Base-by-base conservation (phyloP, 129 eudicot species). In the Ambrosia trifida region DNA sequence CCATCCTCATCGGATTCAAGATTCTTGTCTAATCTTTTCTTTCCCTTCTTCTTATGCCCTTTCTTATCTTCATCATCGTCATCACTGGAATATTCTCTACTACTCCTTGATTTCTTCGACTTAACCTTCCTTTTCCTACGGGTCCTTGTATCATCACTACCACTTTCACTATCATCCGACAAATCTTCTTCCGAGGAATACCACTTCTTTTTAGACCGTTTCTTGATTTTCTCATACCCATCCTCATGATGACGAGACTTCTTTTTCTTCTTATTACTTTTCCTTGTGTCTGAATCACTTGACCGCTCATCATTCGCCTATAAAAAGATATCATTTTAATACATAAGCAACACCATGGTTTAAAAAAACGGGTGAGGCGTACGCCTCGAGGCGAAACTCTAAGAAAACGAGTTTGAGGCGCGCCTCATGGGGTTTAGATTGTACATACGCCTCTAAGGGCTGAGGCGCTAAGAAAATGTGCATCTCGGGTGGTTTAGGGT, bases 121-220 rank as follows among this genome's bases (percentile, higher is more conserved):
- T 46, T 80, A 46, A 45, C 77, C 75, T 82, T 79, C 35, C 66
- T 72, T 49, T 72, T 76, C 63, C 40, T 82, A 28, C 16, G 79
- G 45, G 20, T 73, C 77, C 70, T 88, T 32, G 52, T 38, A 20
- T 84, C 84, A 16, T 69, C 81, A 30, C 83, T 80, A 47, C 32
- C 89, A 32, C 76, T 80, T 20, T 63, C 77, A 71, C 88, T 79
- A 7, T 45, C 78, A 79, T 68, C 81, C 0, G 95, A 66, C 3
- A 74, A 64, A 74, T 81, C 82, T 54, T 93, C 96, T 70, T 87
- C 90, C 1, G 93, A 87, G 35, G 82, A 81, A 81, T 89, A 84
- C 98, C 96, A 89, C 77, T 85, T 89, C 90, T 85, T 93, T 70
- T 79, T 82, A 13, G 98, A 89, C 56, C 89, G 65, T 69, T 78